Evolutionary conservation across 768 basidiomycete genomes (phyloP).

Genomic region (Kwoniella bestiolae): DNA sequence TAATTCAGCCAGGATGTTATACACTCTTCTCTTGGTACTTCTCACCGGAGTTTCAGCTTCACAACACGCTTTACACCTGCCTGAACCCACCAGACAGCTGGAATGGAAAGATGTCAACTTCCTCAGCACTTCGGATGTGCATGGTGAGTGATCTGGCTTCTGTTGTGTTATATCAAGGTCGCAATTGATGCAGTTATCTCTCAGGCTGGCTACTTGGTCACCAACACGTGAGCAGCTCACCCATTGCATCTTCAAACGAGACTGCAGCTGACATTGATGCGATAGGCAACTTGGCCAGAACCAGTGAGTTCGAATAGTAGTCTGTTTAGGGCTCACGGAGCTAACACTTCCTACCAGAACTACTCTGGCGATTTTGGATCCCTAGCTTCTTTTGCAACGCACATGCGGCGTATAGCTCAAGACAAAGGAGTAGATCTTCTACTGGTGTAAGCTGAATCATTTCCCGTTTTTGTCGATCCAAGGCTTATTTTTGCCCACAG

Average conservation of each 20-base stretch:
- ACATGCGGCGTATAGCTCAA: constrained; percentile 78
- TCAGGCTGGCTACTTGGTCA: constrained; percentile 80
- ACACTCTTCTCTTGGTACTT: background rate
- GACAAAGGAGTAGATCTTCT: constrained; percentile 79
- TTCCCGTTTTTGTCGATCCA: background rate
- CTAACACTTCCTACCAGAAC: constrained; percentile 33
- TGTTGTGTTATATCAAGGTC: background rate
- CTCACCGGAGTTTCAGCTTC: background rate
- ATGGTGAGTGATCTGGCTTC: constrained; percentile 59
- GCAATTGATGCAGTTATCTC: too few relatives aligned
- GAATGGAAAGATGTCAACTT: constrained; percentile 90
- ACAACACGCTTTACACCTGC: constrained; percentile 9
- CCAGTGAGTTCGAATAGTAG: constrained; percentile 41
- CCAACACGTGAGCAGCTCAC: constrained; percentile 60
- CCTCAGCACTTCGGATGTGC: constrained; percentile 82
- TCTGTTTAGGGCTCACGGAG: too few relatives aligned
- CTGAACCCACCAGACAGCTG: constrained; percentile 67
- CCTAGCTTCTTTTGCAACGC: constrained; percentile 80
- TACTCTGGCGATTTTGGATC: constrained; percentile 72
- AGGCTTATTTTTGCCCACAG: constrained; percentile 49
- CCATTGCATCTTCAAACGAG: constrained; percentile 1
- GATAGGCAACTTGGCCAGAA: constrained; percentile 56
- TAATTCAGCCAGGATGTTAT: too few relatives aligned
- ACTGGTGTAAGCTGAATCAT: constrained; percentile 70
- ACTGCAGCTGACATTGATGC: constrained; percentile 10